Evolutionary conservation across 139 green algal species (phyloP), one percentile per base, ranked within the genome.

Genomic region (Chlorella sp.): DNA sequence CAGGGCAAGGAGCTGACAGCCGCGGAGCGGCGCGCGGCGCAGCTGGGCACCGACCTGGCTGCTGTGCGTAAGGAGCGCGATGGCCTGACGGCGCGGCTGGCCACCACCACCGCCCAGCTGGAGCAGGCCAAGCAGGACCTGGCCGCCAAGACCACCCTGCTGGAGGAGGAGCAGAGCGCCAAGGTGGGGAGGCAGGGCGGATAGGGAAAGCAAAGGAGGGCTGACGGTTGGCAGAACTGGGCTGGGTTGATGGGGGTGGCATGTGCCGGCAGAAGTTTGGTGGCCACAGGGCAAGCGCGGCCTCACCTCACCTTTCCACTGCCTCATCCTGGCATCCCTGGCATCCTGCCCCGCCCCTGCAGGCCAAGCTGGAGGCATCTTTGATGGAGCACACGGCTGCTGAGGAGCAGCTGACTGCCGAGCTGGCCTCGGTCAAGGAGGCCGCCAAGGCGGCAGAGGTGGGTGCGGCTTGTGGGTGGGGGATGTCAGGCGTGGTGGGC

Each of bases 311-410:
- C n/a, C n/a, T n/a, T n/a, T n/a, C n/a, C n/a, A n/a, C n/a, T n/a
- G n/a, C n/a, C n/a, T n/a, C n/a, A n/a, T n/a, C n/a, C n/a, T n/a
- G n/a, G n/a, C n/a, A n/a, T n/a, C n/a, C n/a, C n/a, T n/a, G n/a
- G 44, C 44, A 51, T 9, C 44, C 9, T 51, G 44, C 17, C 0
- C 23, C 70, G 9, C 20, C 20, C 18, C 38, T 47, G 63, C 41
- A 74, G 78, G 78, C 78, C 9, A 65, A 65, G 7, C 78, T 83
- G 39, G 78, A 83, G 41, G 41, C 44, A 3, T 30, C 28, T 20
- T 12, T 83, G 39, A 17, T 64, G 5, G 63, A 51, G 63, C 30
- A 36, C 39, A 34, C 74, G 63, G 63, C 56, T 18, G 41, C 38
- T n/a, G 39, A 30, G 20, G 30, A 74, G 23, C 57, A 28, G 41